Conservation (phyloP, 1,284 basidiomycete species). For the Calocybe gambosa region DNA sequence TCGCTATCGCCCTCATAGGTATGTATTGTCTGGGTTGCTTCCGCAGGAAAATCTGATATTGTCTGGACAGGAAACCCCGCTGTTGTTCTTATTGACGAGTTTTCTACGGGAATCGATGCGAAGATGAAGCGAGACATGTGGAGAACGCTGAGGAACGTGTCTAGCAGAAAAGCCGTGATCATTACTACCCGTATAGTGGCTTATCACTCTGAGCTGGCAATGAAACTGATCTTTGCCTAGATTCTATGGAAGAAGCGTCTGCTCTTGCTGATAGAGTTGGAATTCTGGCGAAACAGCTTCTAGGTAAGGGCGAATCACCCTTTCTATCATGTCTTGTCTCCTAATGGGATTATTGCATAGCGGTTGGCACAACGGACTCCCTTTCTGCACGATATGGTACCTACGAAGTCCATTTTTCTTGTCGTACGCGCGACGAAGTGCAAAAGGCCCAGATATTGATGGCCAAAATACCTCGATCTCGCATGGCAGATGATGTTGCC, state of each 20-base stretch:
- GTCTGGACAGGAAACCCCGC: conserved; percentile 56
- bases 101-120: conserved; percentile 78
- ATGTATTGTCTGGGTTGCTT: conserved; percentile 14
- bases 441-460: conserved; percentile 53
- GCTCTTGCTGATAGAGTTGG: conserved; percentile 70
- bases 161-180: conserved; percentile 59
- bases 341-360: conserved; percentile 24
- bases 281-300: conserved; percentile 62
- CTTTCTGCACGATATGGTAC: conserved; percentile 62
- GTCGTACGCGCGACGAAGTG: conserved; percentile 56
- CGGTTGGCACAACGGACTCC: conserved; percentile 61
- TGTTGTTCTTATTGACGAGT: conserved; percentile 78
- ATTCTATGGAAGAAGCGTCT: conserved; percentile 82
- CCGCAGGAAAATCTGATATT: conserved; percentile 3
- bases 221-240: conserved; percentile 26
- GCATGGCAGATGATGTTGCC: conserved; percentile 70
- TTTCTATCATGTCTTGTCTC: neutral
- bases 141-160: conserved; percentile 61
- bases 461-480: conserved; percentile 54
- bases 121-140: conserved; percentile 83
- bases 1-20: conserved; percentile 78
- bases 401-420: conserved; percentile 76
- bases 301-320: conserved; percentile 38
- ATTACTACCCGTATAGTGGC: conserved; percentile 58
- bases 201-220: neutral